phyloP scores from a whole-genome alignment of 208 protist genomes.

The Leishmania amazonensis region DNA sequence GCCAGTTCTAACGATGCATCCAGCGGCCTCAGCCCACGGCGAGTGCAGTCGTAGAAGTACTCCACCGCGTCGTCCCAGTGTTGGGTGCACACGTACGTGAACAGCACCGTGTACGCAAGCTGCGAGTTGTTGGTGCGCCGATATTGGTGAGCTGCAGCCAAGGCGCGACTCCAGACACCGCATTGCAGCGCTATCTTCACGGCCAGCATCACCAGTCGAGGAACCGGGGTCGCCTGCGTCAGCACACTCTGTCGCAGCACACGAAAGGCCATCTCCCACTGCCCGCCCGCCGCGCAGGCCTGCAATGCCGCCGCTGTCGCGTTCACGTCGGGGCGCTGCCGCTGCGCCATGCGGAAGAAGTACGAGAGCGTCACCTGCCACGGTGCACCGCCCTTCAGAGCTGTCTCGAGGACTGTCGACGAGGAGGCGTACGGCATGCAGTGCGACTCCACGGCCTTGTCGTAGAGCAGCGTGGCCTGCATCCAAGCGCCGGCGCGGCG shows the following conservation, averaged over 20 bases:
- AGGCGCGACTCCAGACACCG: conserved; percentile 55
- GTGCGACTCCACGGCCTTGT: conserved; percentile 40
- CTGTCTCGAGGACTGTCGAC: conserved; percentile 32
- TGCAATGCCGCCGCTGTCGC: conserved; percentile 57
- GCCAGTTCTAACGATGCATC: conserved; percentile 71
- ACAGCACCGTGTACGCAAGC: conserved; percentile 62
- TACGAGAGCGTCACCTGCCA: conserved; percentile 64
- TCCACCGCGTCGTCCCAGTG: conserved; percentile 72
- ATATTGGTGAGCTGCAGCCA: conserved; percentile 51
- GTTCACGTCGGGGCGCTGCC: conserved; percentile 57
- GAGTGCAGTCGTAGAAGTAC: conserved; percentile 71
- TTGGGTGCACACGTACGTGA: conserved; percentile 46
- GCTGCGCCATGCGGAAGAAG: conserved; percentile 56
- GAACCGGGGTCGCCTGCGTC: conserved; percentile 45
- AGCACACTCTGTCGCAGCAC: conserved; percentile 68
- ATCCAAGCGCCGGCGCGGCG: conserved; percentile 58
- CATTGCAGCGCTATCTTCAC: conserved; percentile 48
- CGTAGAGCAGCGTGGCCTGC: conserved; percentile 52
- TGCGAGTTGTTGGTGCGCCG: conserved; percentile 49
- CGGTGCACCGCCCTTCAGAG: conserved; percentile 42
- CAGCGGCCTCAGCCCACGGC: conserved; percentile 54
- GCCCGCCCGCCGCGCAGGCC: conserved; percentile 55
- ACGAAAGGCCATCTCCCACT: conserved; percentile 71
- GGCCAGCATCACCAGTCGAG: conserved; percentile 51
- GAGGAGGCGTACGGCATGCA: conserved; percentile 56